Percentiles rank a stretch among this genome's conserved stretches.
phyloP scores from a whole-genome alignment of 108 stramenopile species.

The Chaetoceros muelleri region DNA sequence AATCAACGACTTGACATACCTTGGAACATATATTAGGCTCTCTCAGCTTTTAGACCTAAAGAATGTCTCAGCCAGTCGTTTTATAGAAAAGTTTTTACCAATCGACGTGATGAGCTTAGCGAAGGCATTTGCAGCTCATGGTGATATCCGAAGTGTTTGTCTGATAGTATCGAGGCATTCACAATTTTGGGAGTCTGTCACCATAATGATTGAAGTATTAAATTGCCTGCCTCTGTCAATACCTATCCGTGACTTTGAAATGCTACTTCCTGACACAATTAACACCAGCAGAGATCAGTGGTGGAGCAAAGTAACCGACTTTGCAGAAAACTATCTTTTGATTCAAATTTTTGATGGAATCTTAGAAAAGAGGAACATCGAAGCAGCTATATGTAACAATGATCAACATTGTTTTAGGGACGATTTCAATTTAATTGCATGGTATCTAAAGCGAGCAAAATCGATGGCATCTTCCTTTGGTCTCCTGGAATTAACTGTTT shows the following conservation, averaged over 20 bases:
- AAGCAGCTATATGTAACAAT: too few species aligned
- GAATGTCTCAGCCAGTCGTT: constrained; percentile 13
- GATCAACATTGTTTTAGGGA: too few species aligned
- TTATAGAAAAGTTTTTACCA: constrained; percentile 28
- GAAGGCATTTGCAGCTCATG: constrained; percentile 27
- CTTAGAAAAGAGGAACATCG: too few species aligned
- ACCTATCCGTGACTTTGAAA: background rate
- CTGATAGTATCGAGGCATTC: too few species aligned
- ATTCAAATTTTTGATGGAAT: too few species aligned
- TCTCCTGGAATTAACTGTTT: constrained; percentile 4
- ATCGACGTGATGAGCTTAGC: constrained; percentile 24
- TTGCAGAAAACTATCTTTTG: too few species aligned
- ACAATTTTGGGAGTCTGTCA: too few species aligned
- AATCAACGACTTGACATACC: too few species aligned
- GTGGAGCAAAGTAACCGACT: too few species aligned
- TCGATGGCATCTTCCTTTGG: constrained; percentile 18
- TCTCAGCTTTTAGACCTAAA: constrained; percentile 16
- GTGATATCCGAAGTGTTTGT: constrained; percentile 37
- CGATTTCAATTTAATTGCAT: constrained; percentile 7
- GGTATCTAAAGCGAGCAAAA: constrained; percentile 34
- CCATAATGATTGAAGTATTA: too few species aligned
- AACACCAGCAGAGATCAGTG: too few species aligned
- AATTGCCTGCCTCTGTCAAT: constrained; percentile 2
- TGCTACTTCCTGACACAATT: background rate
- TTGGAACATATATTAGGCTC: constrained; percentile 46